Base-by-base conservation (phyloP, 2,329 filamentous ascomycete species). In the Xylaria sp. region DNA sequence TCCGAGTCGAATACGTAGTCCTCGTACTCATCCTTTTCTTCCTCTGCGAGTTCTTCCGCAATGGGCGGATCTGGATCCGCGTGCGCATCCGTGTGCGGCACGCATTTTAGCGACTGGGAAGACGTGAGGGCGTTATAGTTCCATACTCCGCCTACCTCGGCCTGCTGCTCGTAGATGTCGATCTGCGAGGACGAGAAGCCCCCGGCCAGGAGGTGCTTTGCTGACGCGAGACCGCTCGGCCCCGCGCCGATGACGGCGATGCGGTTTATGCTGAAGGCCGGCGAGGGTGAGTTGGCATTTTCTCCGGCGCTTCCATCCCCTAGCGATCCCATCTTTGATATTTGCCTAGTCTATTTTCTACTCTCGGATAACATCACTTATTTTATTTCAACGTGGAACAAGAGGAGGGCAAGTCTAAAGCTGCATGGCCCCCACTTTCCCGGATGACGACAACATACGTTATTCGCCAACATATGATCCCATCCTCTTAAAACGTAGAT, bases 211-310 rank as follows among this genome's bases (percentile, higher is more conserved):
- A 97, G 84, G 76, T 94, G 94, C 84, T 93, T 96, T 62, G 93
- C 93, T 28, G 91, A 89, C 31, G 91, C 88, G 4, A 97, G 83
- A 4, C 95, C 94, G 70, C 88, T 88, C 0, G 94, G 92, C 0
- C 94, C 94, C 10, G 92, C 94, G 26, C 94, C 94, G 72, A 97
- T 89, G 68, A 97, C 85, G 72, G 92, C 93, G 72, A 97, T 84
- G 54, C 81, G 87, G 68, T 84, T 84, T 58, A 92, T 85, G 69
- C 82, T 71, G 76, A 88, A 89, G 36, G 66, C 67, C 15, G 51
- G 48, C n/a, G 42, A 36, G 1, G 42, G n/a, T 11, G 59, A 10
- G 26, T 17, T 33, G 26, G 26, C 13, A 59, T 51, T n/a, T 15
- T 31, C 61, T 38, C 63, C 56, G 7, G 60, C 13, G n/a, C 58